phyloP scores from a whole-genome alignment of 2,329 filamentous ascomycete genomes.

The Colletotrichum phormii region DNA sequence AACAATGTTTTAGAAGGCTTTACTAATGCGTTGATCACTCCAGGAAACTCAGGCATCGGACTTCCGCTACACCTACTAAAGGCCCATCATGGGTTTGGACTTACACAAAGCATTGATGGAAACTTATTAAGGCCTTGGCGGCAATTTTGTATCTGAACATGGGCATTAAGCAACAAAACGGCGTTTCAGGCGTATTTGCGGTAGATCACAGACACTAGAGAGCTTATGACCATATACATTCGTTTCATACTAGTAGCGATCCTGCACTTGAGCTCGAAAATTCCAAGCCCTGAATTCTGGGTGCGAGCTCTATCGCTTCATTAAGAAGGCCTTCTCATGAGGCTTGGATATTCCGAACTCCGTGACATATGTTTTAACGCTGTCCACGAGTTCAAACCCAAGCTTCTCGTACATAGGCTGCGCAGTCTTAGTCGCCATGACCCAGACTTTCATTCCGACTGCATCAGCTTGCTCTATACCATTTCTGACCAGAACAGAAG shows the following conservation, averaged over 20 bases:
- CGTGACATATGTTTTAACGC: neutral
- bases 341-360: conserved; percentile 1
- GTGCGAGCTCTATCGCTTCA: neutral
- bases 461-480: neutral
- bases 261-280: neutral
- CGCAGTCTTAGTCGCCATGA: neutral
- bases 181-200: neutral
- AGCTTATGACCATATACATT: neutral
- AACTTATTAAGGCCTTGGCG: neutral
- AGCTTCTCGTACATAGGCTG: conserved; percentile 17
- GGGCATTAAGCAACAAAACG: neutral
- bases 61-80: conserved; percentile 27
- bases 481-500: neutral
- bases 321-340: neutral
- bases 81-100: neutral
- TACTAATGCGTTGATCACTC: neutral
- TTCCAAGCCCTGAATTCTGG: neutral
- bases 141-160: neutral
- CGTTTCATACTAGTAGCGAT: neutral
- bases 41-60: conserved; percentile 25
- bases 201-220: neutral
- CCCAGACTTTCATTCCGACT: conserved; percentile 8
- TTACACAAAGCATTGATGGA: neutral
- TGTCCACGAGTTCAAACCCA: conserved; percentile 2
- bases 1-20: neutral